Base-by-base conservation (phyloP, 129 eudicot genomes). In the Flaveria bidentis region DNA sequence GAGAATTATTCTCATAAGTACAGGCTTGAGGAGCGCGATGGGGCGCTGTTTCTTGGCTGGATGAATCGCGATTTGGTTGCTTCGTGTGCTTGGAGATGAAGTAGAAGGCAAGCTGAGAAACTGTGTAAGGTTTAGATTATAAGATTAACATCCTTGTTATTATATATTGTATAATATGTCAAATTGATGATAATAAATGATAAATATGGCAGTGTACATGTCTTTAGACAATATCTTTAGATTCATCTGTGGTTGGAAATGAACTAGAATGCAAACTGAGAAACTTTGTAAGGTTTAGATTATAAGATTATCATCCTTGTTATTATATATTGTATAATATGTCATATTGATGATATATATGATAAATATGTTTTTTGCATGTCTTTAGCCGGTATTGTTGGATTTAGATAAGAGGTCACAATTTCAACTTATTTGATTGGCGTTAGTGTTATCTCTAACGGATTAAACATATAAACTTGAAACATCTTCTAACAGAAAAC, bases 21-120 rank as follows among this genome's bases (percentile, higher is more conserved):
- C 1, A 26, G 75, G 51, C 75, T 71, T 52, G 75, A 71, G 50
- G 75, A 71, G 17, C 75, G 75, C 6, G 75, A 71, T 17, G 75
- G 75, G 9, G 75, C 75, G 1, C 61, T 71, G 75, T 71, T 71
- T 71, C 75, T 71, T 50, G 75, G 75, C n/a, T 71, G 75, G 75
- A 71, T 71, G 75, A 71, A 71, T 71, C 75, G 75, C 7, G 63
- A 50, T 71, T 71, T 71, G 75, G 75, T 71, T 50, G 44, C 75
- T 50, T 50, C 75, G 0, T 71, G 61, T 71, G 75, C 75, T 23
- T 71, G 75, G 75, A 50, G 25, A 50, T 71, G 75, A 71, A 16
- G 6, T n/a, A 10, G 67, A 26, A 9, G 41, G 71, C 50, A 65
- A 36, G 9, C 36, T 41, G 6, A 15, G 26, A 65, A 66, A 39